Evolutionary conservation across 768 basidiomycete genomes (phyloP), one percentile per base, ranked within the genome.

Genomic region (Lactifluus echinatus): DNA sequence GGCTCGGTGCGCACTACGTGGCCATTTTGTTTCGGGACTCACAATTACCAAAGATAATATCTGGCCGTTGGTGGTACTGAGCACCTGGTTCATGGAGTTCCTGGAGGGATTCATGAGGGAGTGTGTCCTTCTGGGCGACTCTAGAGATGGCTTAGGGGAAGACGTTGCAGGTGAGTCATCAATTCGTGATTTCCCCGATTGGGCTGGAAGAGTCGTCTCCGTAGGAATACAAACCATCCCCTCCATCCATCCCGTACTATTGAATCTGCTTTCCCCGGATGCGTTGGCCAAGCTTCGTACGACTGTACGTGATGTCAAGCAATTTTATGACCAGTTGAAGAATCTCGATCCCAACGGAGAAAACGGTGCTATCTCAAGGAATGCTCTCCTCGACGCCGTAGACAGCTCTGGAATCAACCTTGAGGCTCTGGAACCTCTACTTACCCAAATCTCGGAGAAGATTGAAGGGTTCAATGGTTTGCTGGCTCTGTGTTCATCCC

Each of bases 61-160:
- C 26, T 90, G 89, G 89, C 83, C 85, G 60, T 74, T 90, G 14
- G 78, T 83, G 45, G 79, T 77, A 8, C 64, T 89, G 45, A 79
- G 77, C 1, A 72, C 70, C 8, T 91, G 86, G 87, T 66, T 80
- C 43, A 71, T 88, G 26, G 69, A 70, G 33, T 82, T 88, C 61
- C 60, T 82, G 19, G 85, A 87, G 66, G 77, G 71, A 50, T 66
- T 91, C 4, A 67, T 89, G 68, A 85, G 80, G 53, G 76, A 75
- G 56, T 78, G 75, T 34, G 66, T 79, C 1, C 68, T 71, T 47
- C 66, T 71, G 2, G 68, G 65, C 3, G 73, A 73, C 39, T 52
- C 51, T 8, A 49, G 50, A 11, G 64, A 52, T 8, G 36, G 54
- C 43, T 8, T 51, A 53, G 37, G 40, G 17, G 53, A 55, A 6